Evolutionary conservation across 1,139 yeast species (phyloP), one percentile per base, ranked within the genome.

Genomic region (Candida sp.): DNA sequence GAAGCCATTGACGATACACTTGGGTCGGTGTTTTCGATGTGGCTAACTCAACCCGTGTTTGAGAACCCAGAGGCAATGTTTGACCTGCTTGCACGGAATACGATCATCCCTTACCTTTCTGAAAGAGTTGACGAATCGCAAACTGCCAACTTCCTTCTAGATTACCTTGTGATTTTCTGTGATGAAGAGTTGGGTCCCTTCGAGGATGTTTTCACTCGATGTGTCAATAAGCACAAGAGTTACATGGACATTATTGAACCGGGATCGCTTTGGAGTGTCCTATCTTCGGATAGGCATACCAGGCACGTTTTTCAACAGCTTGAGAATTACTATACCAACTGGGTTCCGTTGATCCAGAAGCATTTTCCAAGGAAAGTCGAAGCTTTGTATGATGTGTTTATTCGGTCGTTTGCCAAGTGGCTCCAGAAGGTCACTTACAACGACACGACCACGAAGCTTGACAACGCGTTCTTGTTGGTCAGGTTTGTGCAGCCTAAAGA

Each of bases 241-340:
- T 63, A 44, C 48, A 44, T 63, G 7, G 56, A 58, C 35, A 47
- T 49, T 38, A 53, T 53, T 11, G 41, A 47, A 25, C 47, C 35
- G n/a, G 48, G 42, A 5, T 62, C 68, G 3, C 46, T 64, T 5
- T 65, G 70, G 69, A n/a, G 34, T 23, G 32, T 32, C 5, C 9
- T 38, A 28, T 17, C 45, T 5, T 27, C 27, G 6, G 33, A 35
- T 4, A 40, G 30, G n/a, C 32, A 47, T 11, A 32, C 44, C 5
- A 32, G n/a, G n/a, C n/a, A n/a, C n/a, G n/a, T n/a, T n/a, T n/a
- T n/a, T n/a, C n/a, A 26, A 9, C 55, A 50, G 35, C n/a, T 60
- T 6, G 28, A 32, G 3, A 30, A 41, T n/a, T 44, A 48, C 30
- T 23, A 23, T 25, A n/a, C 46, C 2, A 37, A 28, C 8, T 52